A percentile compares a stretch with the other conserved stretches of the same genome.
Evolutionary conservation across 2,329 filamentous ascomycete species (phyloP).

Genomic region (Pseudopyrenochaeta lycopersici): DNA sequence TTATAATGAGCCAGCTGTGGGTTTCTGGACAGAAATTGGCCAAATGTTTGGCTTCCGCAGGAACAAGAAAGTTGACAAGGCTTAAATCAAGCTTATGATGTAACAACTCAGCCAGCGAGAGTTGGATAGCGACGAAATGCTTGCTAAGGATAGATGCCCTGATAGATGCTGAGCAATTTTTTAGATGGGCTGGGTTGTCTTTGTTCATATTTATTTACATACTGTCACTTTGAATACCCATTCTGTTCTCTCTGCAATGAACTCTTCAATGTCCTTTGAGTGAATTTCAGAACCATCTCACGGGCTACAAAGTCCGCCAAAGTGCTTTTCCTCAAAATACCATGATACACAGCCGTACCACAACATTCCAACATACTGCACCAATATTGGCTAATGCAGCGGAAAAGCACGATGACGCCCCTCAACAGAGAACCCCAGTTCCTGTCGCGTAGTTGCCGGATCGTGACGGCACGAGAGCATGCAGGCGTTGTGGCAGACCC

Average conservation of each 20-base stretch:
- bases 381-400: neutral
- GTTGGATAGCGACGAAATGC: neutral
- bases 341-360: neutral
- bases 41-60: conserved; percentile 26
- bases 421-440: neutral
- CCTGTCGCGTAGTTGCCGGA: neutral
- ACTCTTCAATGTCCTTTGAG: neutral
- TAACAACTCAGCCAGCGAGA: neutral
- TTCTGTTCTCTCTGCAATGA: neutral
- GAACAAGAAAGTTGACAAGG: conserved; percentile 12
- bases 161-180: neutral
- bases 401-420: neutral
- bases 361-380: too few relatives aligned
- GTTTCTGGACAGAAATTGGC: conserved; percentile 38
- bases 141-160: neutral
- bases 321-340: neutral
- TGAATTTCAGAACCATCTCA: neutral
- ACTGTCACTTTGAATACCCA: neutral
- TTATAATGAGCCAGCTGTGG: conserved; percentile 25
- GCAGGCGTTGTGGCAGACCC: neutral
- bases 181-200: neutral
- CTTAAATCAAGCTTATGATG: neutral
- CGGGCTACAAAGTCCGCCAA: too few relatives aligned
- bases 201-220: neutral
- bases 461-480: neutral